Conservation (phyloP, 129 eudicot genomes). For the Glebionis coronaria region DNA sequence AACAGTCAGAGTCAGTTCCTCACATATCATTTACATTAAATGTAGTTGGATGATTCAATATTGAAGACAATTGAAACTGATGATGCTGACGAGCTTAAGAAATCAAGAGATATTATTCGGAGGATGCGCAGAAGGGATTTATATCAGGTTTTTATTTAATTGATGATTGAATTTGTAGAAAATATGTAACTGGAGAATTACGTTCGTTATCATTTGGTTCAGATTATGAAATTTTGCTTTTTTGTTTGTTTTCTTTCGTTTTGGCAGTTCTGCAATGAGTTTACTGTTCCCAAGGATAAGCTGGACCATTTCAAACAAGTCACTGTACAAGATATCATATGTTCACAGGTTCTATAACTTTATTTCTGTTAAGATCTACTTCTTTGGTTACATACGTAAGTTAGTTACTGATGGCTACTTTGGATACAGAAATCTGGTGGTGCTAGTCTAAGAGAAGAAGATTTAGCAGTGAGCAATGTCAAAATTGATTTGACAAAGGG, state of each 20-base stretch:
- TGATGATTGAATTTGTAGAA: conserved; percentile 1
- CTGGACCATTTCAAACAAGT: conserved; percentile 64
- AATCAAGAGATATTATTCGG: conserved; percentile 65
- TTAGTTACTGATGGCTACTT: conserved; percentile 14
- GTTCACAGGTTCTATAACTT: conserved; percentile 65
- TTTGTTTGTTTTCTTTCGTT: background rate
- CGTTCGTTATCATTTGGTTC: background rate
- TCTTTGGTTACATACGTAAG: background rate
- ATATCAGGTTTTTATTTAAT: conserved; percentile 54
- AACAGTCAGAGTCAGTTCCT: background rate
- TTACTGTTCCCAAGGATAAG: conserved; percentile 78
- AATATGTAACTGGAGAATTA: background rate
- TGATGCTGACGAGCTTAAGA: conserved; percentile 57
- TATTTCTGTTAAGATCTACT: background rate
- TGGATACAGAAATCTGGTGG: conserved; percentile 47
- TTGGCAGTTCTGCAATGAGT: conserved; percentile 86
- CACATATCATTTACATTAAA: conserved; percentile 5
- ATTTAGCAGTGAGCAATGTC: conserved; percentile 74
- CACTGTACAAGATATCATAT: conserved; percentile 71
- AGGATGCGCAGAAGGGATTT: conserved; percentile 78
- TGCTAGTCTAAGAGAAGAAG: conserved; percentile 60
- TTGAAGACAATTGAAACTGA: conserved; percentile 65
- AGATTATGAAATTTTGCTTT: background rate
- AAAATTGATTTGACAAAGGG: conserved; percentile 85
- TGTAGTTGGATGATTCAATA: conserved; percentile 89